These are phyloP conservation scores for Tricladium varicosporioides DNA, from an alignment of 2,329 filamentous ascomycete species.

Conservation along the genomic window DNA sequence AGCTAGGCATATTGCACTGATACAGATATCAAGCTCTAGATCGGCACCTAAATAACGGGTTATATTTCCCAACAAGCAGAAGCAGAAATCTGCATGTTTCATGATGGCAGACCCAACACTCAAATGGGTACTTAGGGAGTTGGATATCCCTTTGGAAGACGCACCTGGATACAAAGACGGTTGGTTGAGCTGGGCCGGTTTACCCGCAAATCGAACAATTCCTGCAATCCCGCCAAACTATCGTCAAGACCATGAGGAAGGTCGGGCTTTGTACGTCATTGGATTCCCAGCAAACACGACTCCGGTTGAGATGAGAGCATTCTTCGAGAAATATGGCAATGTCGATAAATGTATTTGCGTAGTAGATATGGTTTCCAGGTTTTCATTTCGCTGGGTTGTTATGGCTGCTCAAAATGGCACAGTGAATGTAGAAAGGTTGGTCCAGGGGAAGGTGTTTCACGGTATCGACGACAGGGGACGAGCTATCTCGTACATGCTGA, in stretches of 20 bases:
- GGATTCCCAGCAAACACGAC: slow-evolving; percentile 18
- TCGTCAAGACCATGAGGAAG: slow-evolving; percentile 12
- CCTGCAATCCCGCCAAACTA: slow-evolving; percentile 24
- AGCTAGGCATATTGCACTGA: neutral
- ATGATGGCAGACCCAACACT: neutral
- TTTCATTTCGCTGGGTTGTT: slow-evolving; percentile 28
- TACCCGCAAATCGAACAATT: slow-evolving; percentile 8
- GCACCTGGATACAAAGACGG: slow-evolving; percentile 9
- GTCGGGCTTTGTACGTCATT: slow-evolving; percentile 23
- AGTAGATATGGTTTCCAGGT: slow-evolving; percentile 16
- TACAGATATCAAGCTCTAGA: neutral
- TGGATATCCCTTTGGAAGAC: neutral
- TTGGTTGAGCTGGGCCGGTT: slow-evolving; percentile 15
- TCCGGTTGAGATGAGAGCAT: slow-evolving; percentile 5
- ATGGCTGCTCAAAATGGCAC: slow-evolving; percentile 21
- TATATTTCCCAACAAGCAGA: neutral
- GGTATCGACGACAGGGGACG: neutral
- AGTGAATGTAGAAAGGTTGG: slow-evolving; percentile 4
- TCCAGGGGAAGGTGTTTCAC: slow-evolving; percentile 16
- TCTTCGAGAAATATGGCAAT: slow-evolving; percentile 19
- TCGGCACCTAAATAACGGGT: no score
- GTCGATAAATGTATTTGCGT: slow-evolving; percentile 19
- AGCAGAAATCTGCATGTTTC: neutral
- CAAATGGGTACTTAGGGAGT: neutral
- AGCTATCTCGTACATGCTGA: neutral